These are phyloP conservation scores for Cryptococcus amylolentus DNA, from an alignment of 1,284 basidiomycete genomes.

Conservation along the genomic window DNA sequence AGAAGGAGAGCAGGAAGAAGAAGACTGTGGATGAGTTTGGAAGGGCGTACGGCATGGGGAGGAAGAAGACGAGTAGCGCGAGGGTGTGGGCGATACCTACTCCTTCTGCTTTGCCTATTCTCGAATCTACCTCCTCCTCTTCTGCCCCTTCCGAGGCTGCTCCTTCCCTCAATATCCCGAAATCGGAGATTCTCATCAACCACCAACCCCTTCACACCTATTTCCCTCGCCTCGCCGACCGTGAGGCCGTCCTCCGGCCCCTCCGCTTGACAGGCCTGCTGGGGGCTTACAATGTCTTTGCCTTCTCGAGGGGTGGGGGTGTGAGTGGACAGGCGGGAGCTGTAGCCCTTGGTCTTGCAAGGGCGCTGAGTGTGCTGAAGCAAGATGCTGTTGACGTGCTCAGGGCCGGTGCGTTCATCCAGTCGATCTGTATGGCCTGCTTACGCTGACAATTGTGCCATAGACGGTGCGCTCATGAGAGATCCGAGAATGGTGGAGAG, in stretches of 20 bases:
- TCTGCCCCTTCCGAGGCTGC: constrained; percentile 12
- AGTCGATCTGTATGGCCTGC: not conserved
- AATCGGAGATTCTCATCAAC: constrained; percentile 70
- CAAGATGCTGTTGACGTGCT: constrained; percentile 65
- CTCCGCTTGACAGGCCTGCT: constrained; percentile 79
- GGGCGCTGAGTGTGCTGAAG: constrained; percentile 70
- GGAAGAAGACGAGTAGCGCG: constrained; percentile 79
- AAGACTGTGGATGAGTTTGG: constrained; percentile 66
- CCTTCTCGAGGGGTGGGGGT: constrained; percentile 82
- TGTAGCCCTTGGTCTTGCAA: constrained; percentile 75
- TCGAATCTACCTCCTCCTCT: constrained; percentile 16
- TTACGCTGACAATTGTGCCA: not conserved
- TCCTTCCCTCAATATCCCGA: constrained; percentile 11
- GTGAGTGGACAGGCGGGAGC: constrained; percentile 89
- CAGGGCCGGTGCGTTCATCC: constrained; percentile 61
- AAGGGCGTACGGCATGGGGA: constrained; percentile 75
- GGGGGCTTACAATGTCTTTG: constrained; percentile 89
- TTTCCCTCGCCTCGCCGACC: constrained; percentile 72
- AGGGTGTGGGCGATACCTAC: constrained; percentile 92
- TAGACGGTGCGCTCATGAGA: constrained; percentile 81
- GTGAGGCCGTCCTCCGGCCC: constrained; percentile 76
- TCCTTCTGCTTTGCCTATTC: constrained; percentile 39
- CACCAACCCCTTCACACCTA: constrained; percentile 71
- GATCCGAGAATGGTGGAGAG: constrained; percentile 97
- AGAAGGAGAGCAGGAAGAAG: constrained; percentile 57